Evolutionary conservation across 257 asterid species (phyloP).

Genomic region (Solanum chilense): DNA sequence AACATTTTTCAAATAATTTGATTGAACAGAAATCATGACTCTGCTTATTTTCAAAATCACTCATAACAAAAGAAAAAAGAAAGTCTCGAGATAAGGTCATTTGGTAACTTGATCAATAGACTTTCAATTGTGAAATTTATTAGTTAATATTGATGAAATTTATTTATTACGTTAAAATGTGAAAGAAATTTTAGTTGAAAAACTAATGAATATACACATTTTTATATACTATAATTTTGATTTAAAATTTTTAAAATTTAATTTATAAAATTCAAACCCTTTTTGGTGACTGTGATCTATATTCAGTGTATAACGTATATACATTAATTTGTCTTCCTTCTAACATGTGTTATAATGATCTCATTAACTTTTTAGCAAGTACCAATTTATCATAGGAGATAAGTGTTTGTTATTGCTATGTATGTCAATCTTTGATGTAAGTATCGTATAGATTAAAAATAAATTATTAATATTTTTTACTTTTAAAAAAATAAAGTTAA

Average conservation of each 20-base stretch:
- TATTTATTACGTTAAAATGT: background rate
- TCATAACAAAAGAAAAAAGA: accelerated
- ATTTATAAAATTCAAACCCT: too few relatives aligned
- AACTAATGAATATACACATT: background rate
- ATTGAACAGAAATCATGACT: background rate
- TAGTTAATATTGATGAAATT: background rate
- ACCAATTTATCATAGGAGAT: background rate
- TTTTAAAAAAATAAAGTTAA: too few relatives aligned
- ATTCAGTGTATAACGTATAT: background rate
- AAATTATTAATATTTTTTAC: too few relatives aligned
- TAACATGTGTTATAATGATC: too few relatives aligned
- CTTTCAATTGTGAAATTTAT: background rate
- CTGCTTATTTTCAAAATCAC: background rate
- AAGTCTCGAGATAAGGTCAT: background rate
- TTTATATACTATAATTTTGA: background rate
- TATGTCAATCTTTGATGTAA: too few relatives aligned
- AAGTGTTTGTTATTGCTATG: background rate
- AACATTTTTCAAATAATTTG: background rate
- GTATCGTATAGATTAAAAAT: too few relatives aligned
- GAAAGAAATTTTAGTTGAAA: background rate
- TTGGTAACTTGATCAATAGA: background rate
- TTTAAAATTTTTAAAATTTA: too few relatives aligned
- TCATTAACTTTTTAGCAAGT: background rate
- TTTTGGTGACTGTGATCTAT: background rate
- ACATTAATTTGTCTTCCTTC: background rate